Conservation (phyloP, 148 eudicot species). For the Camellia granthamiana region DNA sequence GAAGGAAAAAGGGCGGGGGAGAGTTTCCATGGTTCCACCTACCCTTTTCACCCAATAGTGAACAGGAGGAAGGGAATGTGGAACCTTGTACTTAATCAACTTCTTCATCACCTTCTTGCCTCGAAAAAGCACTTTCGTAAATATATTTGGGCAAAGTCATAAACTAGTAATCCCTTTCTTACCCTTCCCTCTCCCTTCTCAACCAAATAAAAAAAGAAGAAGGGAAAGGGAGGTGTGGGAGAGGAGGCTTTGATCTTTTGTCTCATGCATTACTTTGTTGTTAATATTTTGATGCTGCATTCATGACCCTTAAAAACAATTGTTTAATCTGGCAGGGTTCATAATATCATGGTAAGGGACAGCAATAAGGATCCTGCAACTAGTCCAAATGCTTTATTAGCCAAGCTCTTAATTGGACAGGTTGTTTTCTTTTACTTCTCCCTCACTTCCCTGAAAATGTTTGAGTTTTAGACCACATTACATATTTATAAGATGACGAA, state of each 20-base stretch:
- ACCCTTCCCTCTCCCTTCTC: no score
- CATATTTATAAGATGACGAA: background rate
- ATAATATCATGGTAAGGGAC: slow-evolving; percentile 70
- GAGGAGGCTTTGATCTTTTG: background rate
- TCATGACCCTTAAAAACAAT: background rate
- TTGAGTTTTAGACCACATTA: background rate
- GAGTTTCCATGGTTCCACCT: background rate
- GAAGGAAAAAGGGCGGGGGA: background rate
- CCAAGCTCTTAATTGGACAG: slow-evolving; percentile 76
- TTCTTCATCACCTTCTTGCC: no score
- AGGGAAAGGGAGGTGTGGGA: background rate
- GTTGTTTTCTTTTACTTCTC: slow-evolving; percentile 34
- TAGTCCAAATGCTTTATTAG: slow-evolving; percentile 65
- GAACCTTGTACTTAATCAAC: no score
- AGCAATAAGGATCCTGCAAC: slow-evolving; percentile 70
- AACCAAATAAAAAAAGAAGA: no score
- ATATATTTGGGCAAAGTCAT: no score
- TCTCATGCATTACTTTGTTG: background rate
- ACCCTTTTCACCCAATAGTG: background rate
- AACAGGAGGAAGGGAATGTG: no score
- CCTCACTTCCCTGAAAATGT: background rate
- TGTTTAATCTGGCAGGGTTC: slow-evolving; percentile 49
- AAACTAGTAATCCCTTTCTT: no score
- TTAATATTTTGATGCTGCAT: background rate
- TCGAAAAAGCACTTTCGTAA: no score